A percentile compares a stretch with the other conserved stretches of the same genome.
Conservation (phyloP, 169 alveolate species). For the Plasmodium knowlesi region DNA sequence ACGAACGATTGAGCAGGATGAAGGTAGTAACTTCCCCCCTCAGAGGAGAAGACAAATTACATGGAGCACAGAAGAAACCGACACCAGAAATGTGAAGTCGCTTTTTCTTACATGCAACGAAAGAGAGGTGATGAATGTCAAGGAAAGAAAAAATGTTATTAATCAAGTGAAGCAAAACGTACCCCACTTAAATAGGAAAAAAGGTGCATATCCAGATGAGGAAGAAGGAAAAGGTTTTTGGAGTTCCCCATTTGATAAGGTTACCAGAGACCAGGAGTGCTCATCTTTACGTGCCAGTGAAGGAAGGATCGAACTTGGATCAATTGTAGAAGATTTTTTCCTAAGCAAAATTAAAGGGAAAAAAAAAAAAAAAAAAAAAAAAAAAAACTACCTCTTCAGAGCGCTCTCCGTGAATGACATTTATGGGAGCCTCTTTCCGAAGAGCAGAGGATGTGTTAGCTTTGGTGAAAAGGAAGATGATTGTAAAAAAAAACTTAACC, state of each 20-base stretch:
- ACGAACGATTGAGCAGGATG: neutral
- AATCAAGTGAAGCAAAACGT: neutral
- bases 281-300: neutral
- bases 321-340: neutral
- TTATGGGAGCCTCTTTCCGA: neutral
- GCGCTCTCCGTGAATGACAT: constrained; percentile 35
- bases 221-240: neutral
- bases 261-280: neutral
- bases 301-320: neutral
- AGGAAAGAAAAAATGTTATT: neutral
- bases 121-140: neutral
- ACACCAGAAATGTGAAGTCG: neutral
- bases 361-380: constrained; percentile 11
- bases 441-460: neutral
- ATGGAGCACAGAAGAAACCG: neutral
- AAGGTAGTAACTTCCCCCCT: neutral
- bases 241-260: neutral
- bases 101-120: neutral
- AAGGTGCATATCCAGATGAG: neutral
- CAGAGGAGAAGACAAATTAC: neutral
- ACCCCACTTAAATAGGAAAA: neutral
- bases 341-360: constrained; percentile 17
- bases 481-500: neutral
- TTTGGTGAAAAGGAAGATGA: neutral
- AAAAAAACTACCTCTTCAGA: constrained; percentile 15